A percentile compares a stretch with the other conserved stretches of the same genome.
These are phyloP conservation scores for Leishmania mexicana DNA, from an alignment of 208 protist genomes.

Conservation along the genomic window DNA sequence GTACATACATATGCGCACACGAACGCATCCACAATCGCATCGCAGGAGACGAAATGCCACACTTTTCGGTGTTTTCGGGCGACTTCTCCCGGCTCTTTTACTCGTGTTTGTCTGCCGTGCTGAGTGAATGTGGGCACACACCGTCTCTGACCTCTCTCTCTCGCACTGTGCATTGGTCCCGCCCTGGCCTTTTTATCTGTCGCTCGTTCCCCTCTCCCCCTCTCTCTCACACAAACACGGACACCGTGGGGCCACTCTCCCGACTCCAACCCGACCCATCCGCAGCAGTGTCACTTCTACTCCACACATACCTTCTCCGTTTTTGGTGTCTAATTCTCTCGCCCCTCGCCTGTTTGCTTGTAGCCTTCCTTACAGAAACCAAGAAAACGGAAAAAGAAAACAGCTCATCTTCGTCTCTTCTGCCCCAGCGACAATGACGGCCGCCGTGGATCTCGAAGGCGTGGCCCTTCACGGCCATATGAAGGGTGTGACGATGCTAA, in stretches of 20 bases:
- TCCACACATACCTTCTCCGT: conserved; percentile 15
- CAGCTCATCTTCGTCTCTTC: neutral
- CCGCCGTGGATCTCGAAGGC: conserved; percentile 47
- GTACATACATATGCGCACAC: neutral
- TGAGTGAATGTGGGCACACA: neutral
- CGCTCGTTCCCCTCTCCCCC: neutral
- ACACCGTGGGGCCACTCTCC: neutral
- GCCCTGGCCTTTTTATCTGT: conserved; percentile 8
- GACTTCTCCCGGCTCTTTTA: neutral
- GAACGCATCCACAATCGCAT: neutral
- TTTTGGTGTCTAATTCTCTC: neutral
- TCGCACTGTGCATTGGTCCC: conserved; percentile 10
- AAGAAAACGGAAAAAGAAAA: conserved; percentile 20
- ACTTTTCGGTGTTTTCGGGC: neutral
- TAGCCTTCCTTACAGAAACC: neutral
- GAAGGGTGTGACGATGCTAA: conserved; percentile 92
- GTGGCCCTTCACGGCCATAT: conserved; percentile 90
- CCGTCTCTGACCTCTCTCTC: neutral
- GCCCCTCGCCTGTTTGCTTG: neutral
- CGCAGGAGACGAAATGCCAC: neutral
- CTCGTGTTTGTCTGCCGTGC: neutral
- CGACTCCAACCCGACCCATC: neutral
- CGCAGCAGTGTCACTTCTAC: neutral
- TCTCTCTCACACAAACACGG: neutral
- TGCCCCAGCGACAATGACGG: conserved; percentile 21